Evolutionary conservation across 2,329 filamentous ascomycete species (phyloP).

Genomic region (Alternaria tenuissima): DNA sequence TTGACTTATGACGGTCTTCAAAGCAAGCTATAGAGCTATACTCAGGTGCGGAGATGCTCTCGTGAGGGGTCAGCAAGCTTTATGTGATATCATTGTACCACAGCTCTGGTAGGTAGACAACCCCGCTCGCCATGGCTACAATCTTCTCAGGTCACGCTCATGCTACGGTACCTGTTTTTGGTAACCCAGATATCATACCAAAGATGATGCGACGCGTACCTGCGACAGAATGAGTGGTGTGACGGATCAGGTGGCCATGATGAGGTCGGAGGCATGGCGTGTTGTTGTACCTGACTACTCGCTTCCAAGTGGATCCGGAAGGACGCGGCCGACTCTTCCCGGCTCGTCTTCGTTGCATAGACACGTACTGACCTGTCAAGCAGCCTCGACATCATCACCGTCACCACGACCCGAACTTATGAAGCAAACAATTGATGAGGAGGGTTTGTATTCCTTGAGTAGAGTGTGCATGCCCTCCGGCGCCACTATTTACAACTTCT

Average conservation of each 20-base stretch:
- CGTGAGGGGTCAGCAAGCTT: constrained; percentile 46
- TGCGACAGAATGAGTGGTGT: constrained; percentile 28
- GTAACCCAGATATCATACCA: constrained; percentile 15
- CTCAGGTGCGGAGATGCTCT: constrained; percentile 32
- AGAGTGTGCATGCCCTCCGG: not conserved
- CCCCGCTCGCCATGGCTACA: constrained; percentile 33
- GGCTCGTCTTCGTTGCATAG: constrained; percentile 2
- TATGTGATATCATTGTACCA: constrained; percentile 48
- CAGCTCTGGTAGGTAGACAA: constrained; percentile 25
- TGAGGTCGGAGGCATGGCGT: constrained; percentile 30
- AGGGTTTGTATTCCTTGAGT: not conserved
- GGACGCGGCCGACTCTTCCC: constrained; percentile 17
- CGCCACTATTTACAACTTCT: constrained; percentile 7
- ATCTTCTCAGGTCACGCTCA: constrained; percentile 44
- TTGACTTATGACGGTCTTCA: constrained; percentile 4
- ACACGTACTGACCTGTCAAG: not conserved
- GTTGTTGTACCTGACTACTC: constrained; percentile 21
- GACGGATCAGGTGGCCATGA: constrained; percentile 33
- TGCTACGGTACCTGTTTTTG: constrained; percentile 26
- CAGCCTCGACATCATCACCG: constrained; percentile 9
- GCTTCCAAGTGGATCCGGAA: constrained; percentile 23
- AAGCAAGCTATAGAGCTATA: constrained; percentile 19
- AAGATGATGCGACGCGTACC: constrained; percentile 23
- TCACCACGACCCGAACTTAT: not conserved
- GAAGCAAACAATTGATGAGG: not conserved